A percentile compares a stretch with the other conserved stretches of the same genome.
Evolutionary conservation across 2,329 filamentous ascomycete species (phyloP).

Genomic region (Ophiostoma sp.): DNA sequence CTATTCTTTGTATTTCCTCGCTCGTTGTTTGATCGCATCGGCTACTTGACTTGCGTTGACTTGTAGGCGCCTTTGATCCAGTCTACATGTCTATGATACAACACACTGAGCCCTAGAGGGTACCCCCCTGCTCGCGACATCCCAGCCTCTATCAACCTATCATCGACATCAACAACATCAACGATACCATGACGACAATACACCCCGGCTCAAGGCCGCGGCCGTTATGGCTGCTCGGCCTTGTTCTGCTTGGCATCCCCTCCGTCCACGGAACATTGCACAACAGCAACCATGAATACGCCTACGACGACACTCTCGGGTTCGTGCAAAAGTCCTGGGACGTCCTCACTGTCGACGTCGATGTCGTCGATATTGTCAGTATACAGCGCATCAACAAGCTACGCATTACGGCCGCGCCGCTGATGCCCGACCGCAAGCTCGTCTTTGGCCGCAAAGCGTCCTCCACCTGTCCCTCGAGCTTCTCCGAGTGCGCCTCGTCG

Average conservation of each 20-base stretch:
- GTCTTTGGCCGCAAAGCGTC: neutral
- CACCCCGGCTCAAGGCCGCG: neutral
- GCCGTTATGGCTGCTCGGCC: neutral
- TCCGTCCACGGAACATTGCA: neutral
- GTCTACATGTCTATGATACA: neutral
- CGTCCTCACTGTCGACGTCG: constrained; percentile 6
- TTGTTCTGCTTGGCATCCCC: neutral
- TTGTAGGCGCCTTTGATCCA: neutral
- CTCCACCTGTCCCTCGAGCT: constrained; percentile 27
- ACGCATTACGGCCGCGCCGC: neutral
- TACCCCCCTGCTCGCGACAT: too few species aligned
- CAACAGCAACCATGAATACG: too few species aligned
- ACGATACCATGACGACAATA: neutral
- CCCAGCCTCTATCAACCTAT: too few species aligned
- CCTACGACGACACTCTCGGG: neutral
- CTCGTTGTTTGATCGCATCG: neutral
- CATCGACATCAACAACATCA: too few species aligned
- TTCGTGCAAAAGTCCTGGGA: constrained; percentile 2
- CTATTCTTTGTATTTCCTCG: neutral
- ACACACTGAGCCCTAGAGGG: too few species aligned
- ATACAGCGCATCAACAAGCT: neutral
- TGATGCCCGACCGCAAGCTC: neutral
- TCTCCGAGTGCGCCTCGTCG: constrained; percentile 35
- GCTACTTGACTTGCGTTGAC: neutral
- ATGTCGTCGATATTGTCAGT: constrained; percentile 1